Evolutionary conservation across 2,329 filamentous ascomycete genomes (phyloP), one percentile per base, ranked within the genome.

Genomic region (Colletotrichum spinosum): DNA sequence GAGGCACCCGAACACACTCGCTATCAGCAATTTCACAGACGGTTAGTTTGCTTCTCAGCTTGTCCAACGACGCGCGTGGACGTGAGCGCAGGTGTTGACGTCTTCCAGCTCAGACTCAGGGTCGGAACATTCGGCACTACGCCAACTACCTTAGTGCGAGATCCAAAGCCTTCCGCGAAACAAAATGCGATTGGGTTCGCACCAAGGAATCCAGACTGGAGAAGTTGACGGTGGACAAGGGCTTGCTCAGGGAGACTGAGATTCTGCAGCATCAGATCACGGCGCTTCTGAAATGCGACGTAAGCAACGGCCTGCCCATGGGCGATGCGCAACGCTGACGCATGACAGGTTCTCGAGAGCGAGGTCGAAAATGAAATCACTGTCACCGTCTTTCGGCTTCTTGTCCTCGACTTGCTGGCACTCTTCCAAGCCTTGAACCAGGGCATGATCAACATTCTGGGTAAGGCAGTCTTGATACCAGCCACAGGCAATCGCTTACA

Each of bases 321-420:
- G 48, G 33, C 5, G 8, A 44, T 2, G 34, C 3, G 7, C n/a
- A 39, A 34, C 34, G 37, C 66, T 71, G 44, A 70, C 52, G 15
- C 15, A 49, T 37, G 38, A 45, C 73, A 94, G 93, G 88, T 97
- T 55, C 87, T 98, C 74, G 90, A 93, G 55, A 88, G 90, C 69
- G 96, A 98, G 72, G 89, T 92, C 8, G 94, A 97, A 75, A 99
- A 98, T 75, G 96, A 99, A 78, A 98, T 99, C 71, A 97, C 94
- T 9, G 86, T 98, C 70, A 97, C 93, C 9, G 94, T 97, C 35
- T 99, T 98, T 75, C 88, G 96, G 64, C 83, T 99, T 68, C 83
- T 99, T 58, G 97, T 97, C 17, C 84, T 97, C 72, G 96, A 99
- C 77, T 83, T 99, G 42, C 80, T 99, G 67, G 90, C 92, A 12